Evolutionary conservation across 768 basidiomycete genomes (phyloP).

Genomic region (Lentinula sp.): DNA sequence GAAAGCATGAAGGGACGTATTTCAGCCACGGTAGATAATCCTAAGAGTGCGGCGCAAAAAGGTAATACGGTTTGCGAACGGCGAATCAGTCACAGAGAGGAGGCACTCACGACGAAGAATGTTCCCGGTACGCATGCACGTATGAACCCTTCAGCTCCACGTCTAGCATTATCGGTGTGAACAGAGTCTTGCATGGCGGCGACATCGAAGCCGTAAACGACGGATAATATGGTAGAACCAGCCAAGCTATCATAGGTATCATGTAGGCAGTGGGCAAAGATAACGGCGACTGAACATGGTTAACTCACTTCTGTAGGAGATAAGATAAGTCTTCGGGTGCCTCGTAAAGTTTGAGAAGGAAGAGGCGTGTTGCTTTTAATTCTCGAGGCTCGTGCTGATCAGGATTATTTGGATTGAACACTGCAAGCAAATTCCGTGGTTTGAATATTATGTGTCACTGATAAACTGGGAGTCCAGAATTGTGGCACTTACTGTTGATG

Average conservation of each 20-base stretch:
- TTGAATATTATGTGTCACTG: constrained; percentile 15
- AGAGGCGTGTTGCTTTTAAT: neutral
- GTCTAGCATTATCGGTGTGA: constrained; percentile 19
- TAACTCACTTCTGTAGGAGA: neutral
- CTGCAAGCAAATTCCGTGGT: constrained; percentile 17
- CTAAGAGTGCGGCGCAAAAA: neutral
- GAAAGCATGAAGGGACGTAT: constrained; percentile 25
- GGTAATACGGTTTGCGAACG: neutral
- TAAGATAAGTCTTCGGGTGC: neutral
- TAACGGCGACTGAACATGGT: neutral
- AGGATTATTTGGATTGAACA: constrained; percentile 13
- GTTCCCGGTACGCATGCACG: constrained; percentile 21
- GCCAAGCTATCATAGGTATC: constrained; percentile 18
- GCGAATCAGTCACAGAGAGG: neutral
- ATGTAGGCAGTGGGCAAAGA: neutral
- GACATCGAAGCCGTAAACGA: constrained; percentile 30
- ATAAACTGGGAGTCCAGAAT: constrained; percentile 21
- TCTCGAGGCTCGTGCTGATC: neutral
- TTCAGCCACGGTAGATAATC: constrained; percentile 19
- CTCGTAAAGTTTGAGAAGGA: neutral
- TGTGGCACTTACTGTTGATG: constrained; percentile 16
- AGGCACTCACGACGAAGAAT: constrained; percentile 20
- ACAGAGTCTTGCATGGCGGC: constrained; percentile 21
- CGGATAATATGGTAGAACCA: constrained; percentile 24
- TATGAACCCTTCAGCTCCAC: constrained; percentile 13